phyloP scores from a whole-genome alignment of 345 rosid genomes.

The Psidium guajava region DNA sequence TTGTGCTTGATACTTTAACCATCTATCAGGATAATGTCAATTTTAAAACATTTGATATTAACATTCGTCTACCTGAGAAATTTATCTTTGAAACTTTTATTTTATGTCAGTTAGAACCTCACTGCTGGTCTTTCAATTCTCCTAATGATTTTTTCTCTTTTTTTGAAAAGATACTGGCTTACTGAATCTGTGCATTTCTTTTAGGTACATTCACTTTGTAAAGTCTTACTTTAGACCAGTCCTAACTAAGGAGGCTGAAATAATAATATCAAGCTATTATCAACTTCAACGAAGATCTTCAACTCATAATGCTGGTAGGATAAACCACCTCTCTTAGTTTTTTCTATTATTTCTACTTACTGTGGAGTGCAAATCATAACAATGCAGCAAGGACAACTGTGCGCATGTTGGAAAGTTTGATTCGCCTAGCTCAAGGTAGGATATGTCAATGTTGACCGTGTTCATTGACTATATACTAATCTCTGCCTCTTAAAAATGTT shows the following conservation, averaged over 20 bases:
- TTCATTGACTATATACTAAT: not conserved
- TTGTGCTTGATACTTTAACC: not conserved
- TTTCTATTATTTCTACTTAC: not conserved
- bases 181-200: not conserved
- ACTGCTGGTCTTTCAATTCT: not conserved
- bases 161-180: not conserved
- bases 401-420: constrained; percentile 95
- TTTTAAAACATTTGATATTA: not conserved
- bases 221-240: constrained; percentile 70
- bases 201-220: constrained; percentile 76
- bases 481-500: not conserved
- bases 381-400: constrained; percentile 87
- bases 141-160: not conserved
- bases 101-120: not conserved
- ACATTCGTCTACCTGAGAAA: not conserved
- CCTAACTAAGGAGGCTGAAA: constrained; percentile 82
- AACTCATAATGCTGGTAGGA: constrained; percentile 73
- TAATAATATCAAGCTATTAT: constrained; percentile 78
- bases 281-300: constrained; percentile 96
- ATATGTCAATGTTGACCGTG: not conserved
- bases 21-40: not conserved
- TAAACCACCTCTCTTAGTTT: not conserved
- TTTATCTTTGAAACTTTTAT: not conserved
- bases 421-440: constrained; percentile 91
- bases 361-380: not conserved